A percentile compares a stretch with the other conserved stretches of the same genome.
phyloP scores from a whole-genome alignment of 768 basidiomycete species.

The Tricholoma bakamatsutake region DNA sequence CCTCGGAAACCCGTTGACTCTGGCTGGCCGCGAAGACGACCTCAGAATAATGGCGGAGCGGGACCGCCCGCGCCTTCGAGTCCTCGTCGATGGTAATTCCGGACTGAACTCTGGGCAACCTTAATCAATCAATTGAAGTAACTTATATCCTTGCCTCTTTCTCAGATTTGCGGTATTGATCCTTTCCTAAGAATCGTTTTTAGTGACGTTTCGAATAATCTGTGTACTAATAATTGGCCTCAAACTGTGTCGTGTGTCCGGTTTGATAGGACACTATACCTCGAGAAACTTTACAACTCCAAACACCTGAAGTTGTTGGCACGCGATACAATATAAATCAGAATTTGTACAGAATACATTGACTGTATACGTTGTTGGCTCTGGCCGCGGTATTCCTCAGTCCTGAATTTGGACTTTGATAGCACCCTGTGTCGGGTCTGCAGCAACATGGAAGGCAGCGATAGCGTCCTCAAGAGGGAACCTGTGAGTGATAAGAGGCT shows the following conservation, averaged over 20 bases:
- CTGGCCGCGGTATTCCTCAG: slow-evolving; percentile 18
- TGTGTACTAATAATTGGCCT: background rate
- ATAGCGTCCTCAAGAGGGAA: slow-evolving; percentile 69
- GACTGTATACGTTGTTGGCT: background rate
- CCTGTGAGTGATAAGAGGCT: slow-evolving; percentile 75
- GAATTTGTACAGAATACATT: too few relatives aligned
- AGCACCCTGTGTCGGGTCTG: slow-evolving; percentile 59
- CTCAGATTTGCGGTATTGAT: background rate
- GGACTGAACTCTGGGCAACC: background rate
- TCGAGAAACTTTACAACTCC: too few relatives aligned
- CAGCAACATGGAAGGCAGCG: slow-evolving; percentile 73
- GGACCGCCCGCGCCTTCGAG: slow-evolving; percentile 19
- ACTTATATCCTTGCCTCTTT: background rate
- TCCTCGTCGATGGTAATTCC: slow-evolving; percentile 9
- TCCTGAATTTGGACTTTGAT: slow-evolving; percentile 67
- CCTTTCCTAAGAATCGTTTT: background rate
- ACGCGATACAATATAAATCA: too few relatives aligned
- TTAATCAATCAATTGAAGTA: background rate
- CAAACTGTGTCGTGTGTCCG: background rate
- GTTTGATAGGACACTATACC: background rate
- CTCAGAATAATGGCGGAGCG: slow-evolving; percentile 25
- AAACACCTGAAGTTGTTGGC: background rate
- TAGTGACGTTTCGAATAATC: background rate
- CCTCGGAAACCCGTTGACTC: slow-evolving; percentile 42
- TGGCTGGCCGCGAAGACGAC: slow-evolving; percentile 47